Percentiles rank a stretch among this genome's conserved stretches.
phyloP scores from a whole-genome alignment of 148 eudicot genomes.

The Pharnaceum exiguum region DNA sequence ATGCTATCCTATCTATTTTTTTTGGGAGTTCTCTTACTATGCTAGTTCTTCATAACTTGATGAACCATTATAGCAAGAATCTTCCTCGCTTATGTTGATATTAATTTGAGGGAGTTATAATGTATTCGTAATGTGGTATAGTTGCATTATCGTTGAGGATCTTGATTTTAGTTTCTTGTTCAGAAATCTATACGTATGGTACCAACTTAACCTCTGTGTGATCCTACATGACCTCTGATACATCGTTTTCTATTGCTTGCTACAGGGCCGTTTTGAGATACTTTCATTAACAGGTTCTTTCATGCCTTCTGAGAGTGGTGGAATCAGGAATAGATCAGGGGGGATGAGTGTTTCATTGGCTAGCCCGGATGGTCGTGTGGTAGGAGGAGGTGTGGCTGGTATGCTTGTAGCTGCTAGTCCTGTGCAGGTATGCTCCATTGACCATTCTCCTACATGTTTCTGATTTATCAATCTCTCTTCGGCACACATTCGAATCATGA shows the following conservation, averaged over 20 bases:
- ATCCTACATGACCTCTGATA: too few species aligned
- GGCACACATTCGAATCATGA: not conserved
- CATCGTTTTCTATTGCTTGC: not conserved
- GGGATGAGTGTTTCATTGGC: conserved; percentile 98
- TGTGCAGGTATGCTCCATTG: conserved; percentile 58
- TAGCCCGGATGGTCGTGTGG: conserved; percentile 93
- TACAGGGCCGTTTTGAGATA: conserved; percentile 95
- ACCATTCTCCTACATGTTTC: not conserved
- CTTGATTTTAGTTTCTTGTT: too few species aligned
- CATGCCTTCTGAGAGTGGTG: conserved; percentile 88
- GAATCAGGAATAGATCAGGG: conserved; percentile 81
- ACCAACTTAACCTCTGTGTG: not conserved
- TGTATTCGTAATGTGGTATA: too few species aligned
- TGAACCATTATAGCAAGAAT: conserved; percentile 18
- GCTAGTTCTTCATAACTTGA: conserved; percentile 69
- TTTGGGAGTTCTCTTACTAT: conserved; percentile 68
- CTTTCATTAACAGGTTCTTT: conserved; percentile 92
- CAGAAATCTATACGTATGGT: too few species aligned
- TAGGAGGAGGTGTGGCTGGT: conserved; percentile 97
- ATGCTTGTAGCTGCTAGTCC: conserved; percentile 83
- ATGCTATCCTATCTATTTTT: conserved; percentile 72
- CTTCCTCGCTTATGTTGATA: too few species aligned
- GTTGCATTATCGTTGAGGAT: too few species aligned
- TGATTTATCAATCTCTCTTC: not conserved
- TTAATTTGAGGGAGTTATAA: too few species aligned